Evolutionary conservation across 208 protist genomes (phyloP), one percentile per base, ranked within the genome.

Genomic region (Plasmodiophora brassicae): DNA sequence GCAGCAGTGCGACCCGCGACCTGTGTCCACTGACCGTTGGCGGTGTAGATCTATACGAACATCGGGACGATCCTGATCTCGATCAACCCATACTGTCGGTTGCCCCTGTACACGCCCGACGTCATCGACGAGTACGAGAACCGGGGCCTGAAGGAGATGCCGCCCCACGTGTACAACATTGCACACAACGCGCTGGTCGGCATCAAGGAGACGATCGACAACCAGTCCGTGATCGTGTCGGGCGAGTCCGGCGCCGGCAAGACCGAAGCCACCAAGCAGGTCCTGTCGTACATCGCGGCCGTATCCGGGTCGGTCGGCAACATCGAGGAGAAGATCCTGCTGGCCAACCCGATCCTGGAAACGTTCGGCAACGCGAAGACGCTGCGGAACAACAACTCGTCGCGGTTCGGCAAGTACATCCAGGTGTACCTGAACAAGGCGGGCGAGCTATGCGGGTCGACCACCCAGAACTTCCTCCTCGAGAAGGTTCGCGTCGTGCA

Each of bases 351-450:
- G 35, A 88, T 95, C 57, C 86, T 95, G 46, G 94, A 95, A 89
- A 89, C 94, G n/a, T 95, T 95, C 90, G 94, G 94, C 50, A 95
- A 95, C 85, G 94, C 94, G 14, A 95, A 95, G 83, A 95, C 94
- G 38, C 41, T 95, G 22, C 85, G 92, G 38, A 95, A 95, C 87
- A 92, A 95, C 83, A 95, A 95, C 85, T 78, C 65, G n/a, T 78
- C 65, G 5, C 32, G 65, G 35, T 96, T 95, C 88, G 93, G 93
- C 39, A 95, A 96, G 89, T 95, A 93, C 89, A 93, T 95, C 86
- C 88, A 95, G 71, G 87, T 95, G 44, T 94, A 94, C 87, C 94
- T 95, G 89, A 90, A 91, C 88, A 46, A 86, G 0, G 53, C 87
- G 28, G 44, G 39, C 35, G n/a, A 38, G 32, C 41, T 90, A 5